phyloP scores from a whole-genome alignment of 352 stramenopile species.

The Phytophthora aleatoria region DNA sequence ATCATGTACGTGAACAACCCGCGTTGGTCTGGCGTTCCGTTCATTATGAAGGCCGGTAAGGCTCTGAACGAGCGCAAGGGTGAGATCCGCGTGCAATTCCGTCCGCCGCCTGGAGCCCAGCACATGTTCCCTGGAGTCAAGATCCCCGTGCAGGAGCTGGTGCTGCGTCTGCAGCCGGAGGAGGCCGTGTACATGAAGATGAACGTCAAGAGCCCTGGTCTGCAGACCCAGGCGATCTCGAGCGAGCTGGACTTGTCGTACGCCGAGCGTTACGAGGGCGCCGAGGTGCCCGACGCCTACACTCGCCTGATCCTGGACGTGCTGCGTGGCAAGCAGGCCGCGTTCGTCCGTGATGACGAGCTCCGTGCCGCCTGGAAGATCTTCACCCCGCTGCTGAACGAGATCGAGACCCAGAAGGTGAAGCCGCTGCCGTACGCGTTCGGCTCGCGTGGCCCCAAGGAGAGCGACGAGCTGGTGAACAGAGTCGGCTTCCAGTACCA shows the following conservation, averaged over 20 bases:
- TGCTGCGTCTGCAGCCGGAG: conserved; percentile 97
- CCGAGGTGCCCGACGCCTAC: conserved; percentile 96
- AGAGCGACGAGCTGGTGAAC: conserved; percentile 85
- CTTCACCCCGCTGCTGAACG: conserved; percentile 97
- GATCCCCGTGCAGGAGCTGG: conserved; percentile 95
- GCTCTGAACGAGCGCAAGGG: conserved; percentile 97
- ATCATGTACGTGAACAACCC: conserved; percentile 95
- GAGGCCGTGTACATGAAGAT: conserved; percentile 97
- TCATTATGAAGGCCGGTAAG: conserved; percentile 99
- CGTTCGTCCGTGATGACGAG: conserved; percentile 98
- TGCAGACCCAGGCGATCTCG: conserved; percentile 91
- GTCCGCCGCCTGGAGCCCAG: conserved; percentile 86
- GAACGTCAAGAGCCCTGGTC: conserved; percentile 96
- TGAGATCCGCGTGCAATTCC: conserved; percentile 98
- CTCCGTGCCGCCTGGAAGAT: conserved; percentile 96
- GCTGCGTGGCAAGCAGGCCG: conserved; percentile 93
- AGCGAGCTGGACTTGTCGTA: conserved; percentile 98
- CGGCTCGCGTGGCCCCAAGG: conserved; percentile 92
- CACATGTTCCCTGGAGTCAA: conserved; percentile 92
- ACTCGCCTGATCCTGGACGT: conserved; percentile 98
- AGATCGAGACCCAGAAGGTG: conserved; percentile 94
- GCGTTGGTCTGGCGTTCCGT: conserved; percentile 97
- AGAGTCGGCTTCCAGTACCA: conserved; percentile 83
- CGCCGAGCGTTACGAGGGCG: conserved; percentile 82
- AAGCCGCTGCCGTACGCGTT: conserved; percentile 93